Evolutionary conservation across 163 green algal genomes (phyloP).

Genomic region (Chlorella variabilis): DNA sequence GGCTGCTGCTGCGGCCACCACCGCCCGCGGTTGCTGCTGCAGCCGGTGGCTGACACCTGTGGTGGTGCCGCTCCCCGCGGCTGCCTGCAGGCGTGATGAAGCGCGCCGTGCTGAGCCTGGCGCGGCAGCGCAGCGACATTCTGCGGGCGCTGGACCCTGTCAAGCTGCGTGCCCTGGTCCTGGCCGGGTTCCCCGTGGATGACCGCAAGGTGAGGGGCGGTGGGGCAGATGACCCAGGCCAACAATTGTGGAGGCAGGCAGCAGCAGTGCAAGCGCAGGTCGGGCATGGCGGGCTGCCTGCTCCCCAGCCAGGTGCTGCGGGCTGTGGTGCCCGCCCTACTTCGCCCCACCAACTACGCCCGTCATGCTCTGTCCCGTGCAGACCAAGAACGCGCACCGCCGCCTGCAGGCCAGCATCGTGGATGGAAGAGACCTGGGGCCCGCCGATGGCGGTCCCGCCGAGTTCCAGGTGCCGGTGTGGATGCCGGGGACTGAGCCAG

Average conservation of each 20-base stretch:
- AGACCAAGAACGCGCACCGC: conserved; percentile 25
- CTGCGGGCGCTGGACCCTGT: background rate
- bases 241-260: no score
- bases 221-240: background rate
- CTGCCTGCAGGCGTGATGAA: conserved; percentile 13
- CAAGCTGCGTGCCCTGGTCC: conserved; percentile 12
- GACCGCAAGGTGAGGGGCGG: conserved; percentile 23
- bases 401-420: conserved; percentile 21
- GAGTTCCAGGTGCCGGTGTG: background rate
- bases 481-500: background rate
- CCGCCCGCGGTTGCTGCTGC: no score
- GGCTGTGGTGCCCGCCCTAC: no score
- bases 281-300: no score
- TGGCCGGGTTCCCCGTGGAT: conserved; percentile 1
- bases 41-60: no score
- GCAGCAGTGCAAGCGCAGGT: no score
- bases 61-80: background rate
- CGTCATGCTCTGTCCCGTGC: background rate
- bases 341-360: background rate
- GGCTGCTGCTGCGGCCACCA: background rate
- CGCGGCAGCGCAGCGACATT: conserved; percentile 10
- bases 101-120: conserved; percentile 23
- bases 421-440: background rate
- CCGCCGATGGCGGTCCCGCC: conserved; percentile 12
- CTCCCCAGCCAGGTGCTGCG: no score